These are phyloP conservation scores for Apiospora marii DNA, from an alignment of 2,329 filamentous ascomycete genomes.

Conservation along the genomic window DNA sequence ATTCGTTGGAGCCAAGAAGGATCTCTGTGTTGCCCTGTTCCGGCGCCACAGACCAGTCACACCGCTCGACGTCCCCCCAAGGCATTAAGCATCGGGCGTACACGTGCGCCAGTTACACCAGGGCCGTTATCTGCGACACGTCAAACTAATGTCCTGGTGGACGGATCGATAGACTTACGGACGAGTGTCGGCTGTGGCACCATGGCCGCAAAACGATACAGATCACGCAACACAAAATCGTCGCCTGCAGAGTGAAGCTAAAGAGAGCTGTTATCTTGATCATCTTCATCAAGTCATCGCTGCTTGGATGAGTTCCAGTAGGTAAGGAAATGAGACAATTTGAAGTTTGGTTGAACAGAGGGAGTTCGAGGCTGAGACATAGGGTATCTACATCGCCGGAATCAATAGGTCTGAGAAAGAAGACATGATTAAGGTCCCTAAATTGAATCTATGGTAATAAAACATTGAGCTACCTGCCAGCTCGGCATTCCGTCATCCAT, in stretches of 20 bases:
- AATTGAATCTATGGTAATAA: not conserved
- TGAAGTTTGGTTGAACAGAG: not conserved
- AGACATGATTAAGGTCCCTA: not conserved
- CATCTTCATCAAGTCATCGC: too few species aligned
- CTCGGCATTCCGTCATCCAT: not conserved
- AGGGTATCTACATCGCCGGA: not conserved
- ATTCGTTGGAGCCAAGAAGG: not conserved
- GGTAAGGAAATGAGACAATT: not conserved
- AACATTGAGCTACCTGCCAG: not conserved
- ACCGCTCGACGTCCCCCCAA: not conserved
- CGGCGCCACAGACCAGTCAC: not conserved
- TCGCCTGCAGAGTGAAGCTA: not conserved
- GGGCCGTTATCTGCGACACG: slow-evolving; percentile 6
- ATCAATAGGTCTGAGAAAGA: not conserved
- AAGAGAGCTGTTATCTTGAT: not conserved
- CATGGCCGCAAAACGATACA: not conserved
- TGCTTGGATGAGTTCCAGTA: not conserved
- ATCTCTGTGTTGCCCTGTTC: not conserved
- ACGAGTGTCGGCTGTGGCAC: slow-evolving; percentile 24
- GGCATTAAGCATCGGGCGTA: not conserved
- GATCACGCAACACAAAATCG: not conserved
- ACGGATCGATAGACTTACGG: slow-evolving; percentile 21
- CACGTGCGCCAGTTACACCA: slow-evolving; percentile 21
- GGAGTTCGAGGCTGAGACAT: not conserved
- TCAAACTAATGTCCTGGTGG: slow-evolving; percentile 10